A percentile compares a stretch with the other conserved stretches of the same genome.
These are phyloP conservation scores for Penicillium sp. DNA, from an alignment of 2,329 filamentous ascomycete genomes.

Conservation along the genomic window DNA sequence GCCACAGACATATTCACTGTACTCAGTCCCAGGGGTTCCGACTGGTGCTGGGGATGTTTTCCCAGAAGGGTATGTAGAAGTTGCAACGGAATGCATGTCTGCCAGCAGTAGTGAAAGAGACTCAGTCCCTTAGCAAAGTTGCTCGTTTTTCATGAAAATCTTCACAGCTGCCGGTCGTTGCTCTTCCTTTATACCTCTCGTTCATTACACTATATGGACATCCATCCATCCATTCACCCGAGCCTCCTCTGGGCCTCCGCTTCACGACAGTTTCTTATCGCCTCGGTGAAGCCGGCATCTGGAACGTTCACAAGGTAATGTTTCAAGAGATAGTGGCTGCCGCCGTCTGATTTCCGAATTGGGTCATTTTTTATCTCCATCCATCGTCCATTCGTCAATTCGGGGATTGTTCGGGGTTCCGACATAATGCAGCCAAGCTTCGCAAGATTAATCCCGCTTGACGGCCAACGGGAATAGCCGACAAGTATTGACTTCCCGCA, in stretches of 20 bases:
- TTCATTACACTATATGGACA: neutral
- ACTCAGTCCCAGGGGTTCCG: neutral
- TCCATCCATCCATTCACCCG: neutral
- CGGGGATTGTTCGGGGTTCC: neutral
- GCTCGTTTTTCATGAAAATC: neutral
- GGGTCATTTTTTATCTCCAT: neutral
- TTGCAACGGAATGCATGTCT: neutral
- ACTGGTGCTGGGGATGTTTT: neutral
- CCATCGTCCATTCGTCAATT: neutral
- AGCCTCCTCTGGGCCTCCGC: neutral
- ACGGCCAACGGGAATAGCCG: neutral
- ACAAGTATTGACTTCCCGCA: neutral
- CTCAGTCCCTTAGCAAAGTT: neutral
- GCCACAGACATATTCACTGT: neutral
- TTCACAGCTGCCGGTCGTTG: neutral
- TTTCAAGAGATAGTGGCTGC: neutral
- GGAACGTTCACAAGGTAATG: neutral
- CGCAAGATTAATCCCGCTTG: neutral
- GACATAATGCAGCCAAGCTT: neutral
- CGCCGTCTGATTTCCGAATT: neutral
- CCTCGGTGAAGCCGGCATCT: neutral
- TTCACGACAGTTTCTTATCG: neutral
- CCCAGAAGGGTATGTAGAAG: neutral
- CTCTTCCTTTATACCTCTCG: neutral
- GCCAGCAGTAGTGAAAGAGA: neutral